These are phyloP conservation scores for Scleroderma citrinum DNA, from an alignment of 768 basidiomycete species.

Conservation along the genomic window DNA sequence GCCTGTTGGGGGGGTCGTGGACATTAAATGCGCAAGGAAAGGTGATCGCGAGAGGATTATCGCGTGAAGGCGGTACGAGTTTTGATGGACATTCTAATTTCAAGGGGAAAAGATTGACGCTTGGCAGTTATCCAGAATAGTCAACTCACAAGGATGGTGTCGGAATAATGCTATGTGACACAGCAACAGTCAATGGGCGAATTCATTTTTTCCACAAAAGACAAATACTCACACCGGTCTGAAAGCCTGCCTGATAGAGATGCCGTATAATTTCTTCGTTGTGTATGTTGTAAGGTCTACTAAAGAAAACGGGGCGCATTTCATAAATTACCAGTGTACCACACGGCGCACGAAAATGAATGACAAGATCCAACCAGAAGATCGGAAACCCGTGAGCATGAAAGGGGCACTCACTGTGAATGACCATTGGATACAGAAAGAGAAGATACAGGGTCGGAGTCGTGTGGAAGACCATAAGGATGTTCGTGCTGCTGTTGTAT, in stretches of 20 bases:
- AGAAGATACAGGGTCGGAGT: slow-evolving; percentile 21
- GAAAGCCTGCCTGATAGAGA: slow-evolving; percentile 74
- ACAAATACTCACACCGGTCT: slow-evolving; percentile 61
- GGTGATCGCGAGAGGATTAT: slow-evolving; percentile 87
- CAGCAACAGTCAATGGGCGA: slow-evolving; percentile 7
- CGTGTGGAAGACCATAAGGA: slow-evolving; percentile 26
- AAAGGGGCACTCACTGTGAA: slow-evolving; percentile 44
- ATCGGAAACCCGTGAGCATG: slow-evolving; percentile 3
- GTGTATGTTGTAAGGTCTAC: slow-evolving; percentile 53
- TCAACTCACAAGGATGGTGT: slow-evolving; percentile 63
- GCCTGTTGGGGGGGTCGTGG: slow-evolving; percentile 62
- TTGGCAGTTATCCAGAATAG: slow-evolving; percentile 1
- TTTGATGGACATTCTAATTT: slow-evolving; percentile 65
- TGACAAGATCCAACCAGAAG: slow-evolving; percentile 3
- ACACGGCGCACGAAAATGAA: slow-evolving; percentile 1
- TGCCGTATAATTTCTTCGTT: slow-evolving; percentile 76
- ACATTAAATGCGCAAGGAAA: slow-evolving; percentile 84
- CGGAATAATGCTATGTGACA: slow-evolving; percentile 65
- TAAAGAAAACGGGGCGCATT: slow-evolving; percentile 10
- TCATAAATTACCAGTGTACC: slow-evolving; percentile 4
- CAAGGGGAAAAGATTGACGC: slow-evolving; percentile 9
- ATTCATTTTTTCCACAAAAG: slow-evolving; percentile 6
- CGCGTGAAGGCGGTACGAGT: slow-evolving; percentile 71
- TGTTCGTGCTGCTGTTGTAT: slow-evolving; percentile 33
- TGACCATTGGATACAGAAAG: slow-evolving; percentile 50